phyloP scores from a whole-genome alignment of 2,329 filamentous ascomycete genomes.

The Blastomyces emzantsi region DNA sequence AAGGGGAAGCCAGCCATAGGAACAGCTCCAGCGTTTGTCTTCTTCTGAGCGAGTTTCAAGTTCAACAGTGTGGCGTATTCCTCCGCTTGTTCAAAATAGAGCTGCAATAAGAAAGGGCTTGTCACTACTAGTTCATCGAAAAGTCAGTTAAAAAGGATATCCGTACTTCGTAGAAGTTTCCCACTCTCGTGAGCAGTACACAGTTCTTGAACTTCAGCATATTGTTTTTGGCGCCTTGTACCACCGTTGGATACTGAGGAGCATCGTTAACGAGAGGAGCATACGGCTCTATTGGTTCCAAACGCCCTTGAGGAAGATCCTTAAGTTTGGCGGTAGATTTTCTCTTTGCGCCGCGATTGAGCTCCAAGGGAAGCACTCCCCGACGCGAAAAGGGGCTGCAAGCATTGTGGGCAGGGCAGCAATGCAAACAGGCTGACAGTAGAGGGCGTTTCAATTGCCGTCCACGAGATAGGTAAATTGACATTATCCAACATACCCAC shows the following conservation, averaged over 20 bases:
- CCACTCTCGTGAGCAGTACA: slow-evolving; percentile 82
- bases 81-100: slow-evolving; percentile 94
- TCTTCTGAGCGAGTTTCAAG: slow-evolving; percentile 75
- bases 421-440: not conserved
- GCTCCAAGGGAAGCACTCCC: not conserved
- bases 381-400: not conserved
- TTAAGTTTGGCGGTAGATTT: slow-evolving; percentile 34
- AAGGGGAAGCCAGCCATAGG: slow-evolving; percentile 94
- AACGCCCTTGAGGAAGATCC: slow-evolving; percentile 48
- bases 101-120: slow-evolving; percentile 27
- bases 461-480: slow-evolving; percentile 7
- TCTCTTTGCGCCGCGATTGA: slow-evolving; percentile 29
- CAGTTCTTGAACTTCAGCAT: slow-evolving; percentile 88
- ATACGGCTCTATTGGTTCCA: slow-evolving; percentile 38
- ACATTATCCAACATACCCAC: slow-evolving; percentile 14
- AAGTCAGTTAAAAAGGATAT: slow-evolving; percentile 8
- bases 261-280: slow-evolving; percentile 39
- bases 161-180: slow-evolving; percentile 78
- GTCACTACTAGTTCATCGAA: not conserved
- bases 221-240: slow-evolving; percentile 78
- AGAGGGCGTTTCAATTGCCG: slow-evolving; percentile 6
- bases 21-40: slow-evolving; percentile 67
- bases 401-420: slow-evolving; percentile 3
- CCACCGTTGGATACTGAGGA: slow-evolving; percentile 70
- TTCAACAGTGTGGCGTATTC: slow-evolving; percentile 78